phyloP scores from a whole-genome alignment of 305 asterid genomes.

The Fraxinus xanthoxyloides region DNA sequence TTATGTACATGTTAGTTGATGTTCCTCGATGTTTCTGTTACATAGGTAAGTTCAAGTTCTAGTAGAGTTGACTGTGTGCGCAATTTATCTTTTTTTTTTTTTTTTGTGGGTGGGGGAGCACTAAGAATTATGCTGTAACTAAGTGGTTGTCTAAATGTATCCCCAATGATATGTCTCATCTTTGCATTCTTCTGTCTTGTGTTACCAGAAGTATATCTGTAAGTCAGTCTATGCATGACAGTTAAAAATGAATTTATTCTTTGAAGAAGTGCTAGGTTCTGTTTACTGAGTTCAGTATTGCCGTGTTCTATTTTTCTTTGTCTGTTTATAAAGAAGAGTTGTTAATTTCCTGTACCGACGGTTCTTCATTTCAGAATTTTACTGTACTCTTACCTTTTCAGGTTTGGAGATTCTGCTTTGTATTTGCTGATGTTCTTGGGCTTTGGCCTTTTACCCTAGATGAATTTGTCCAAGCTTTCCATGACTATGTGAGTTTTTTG shows the following conservation, averaged over 20 bases:
- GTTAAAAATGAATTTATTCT: not conserved
- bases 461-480: conserved; percentile 93
- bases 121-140: not conserved
- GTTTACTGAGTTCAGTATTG: not conserved
- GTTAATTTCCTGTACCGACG: not conserved
- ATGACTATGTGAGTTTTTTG: conserved; percentile 77
- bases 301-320: not conserved
- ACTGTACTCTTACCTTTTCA: conserved; percentile 36
- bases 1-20: not conserved
- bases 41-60: not conserved
- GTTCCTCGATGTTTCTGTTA: not conserved
- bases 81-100: not conserved
- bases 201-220: not conserved
- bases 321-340: not conserved
- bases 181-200: not conserved
- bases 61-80: not conserved
- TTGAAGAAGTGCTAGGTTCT: not conserved
- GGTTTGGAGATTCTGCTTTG: conserved; percentile 95
- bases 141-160: not conserved
- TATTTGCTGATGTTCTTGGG: conserved; percentile 92
- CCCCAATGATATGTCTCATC: not conserved
- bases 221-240: not conserved
- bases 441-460: conserved; percentile 99
- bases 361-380: conserved; percentile 13
- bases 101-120: not conserved